Conservation (phyloP, 148 eudicot species). For the Cornus suecica region DNA sequence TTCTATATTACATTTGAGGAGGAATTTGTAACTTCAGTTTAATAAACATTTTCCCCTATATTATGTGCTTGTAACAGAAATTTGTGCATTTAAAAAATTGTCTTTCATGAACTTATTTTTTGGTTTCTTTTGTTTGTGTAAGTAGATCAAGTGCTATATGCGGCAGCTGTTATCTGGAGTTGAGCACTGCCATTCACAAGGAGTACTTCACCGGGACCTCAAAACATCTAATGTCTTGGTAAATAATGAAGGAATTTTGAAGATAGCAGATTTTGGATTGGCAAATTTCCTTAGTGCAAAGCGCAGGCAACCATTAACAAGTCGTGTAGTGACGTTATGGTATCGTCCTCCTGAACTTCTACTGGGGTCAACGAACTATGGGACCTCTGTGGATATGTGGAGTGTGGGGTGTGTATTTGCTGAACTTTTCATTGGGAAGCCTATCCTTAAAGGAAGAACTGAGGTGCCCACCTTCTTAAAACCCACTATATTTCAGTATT, state of each 20-base stretch:
- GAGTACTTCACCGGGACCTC: constrained; percentile 83
- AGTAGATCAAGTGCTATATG: constrained; percentile 85
- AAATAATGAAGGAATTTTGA: constrained; percentile 70
- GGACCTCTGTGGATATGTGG: constrained; percentile 79
- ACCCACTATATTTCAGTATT: constrained; percentile 1
- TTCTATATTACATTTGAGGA: constrained; percentile 6
- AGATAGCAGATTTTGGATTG: constrained; percentile 88
- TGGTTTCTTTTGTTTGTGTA: neutral
- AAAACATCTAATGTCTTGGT: constrained; percentile 81
- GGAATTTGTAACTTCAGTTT: neutral
- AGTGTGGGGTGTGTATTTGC: constrained; percentile 94
- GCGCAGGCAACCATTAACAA: constrained; percentile 64
- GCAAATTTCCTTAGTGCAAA: constrained; percentile 58
- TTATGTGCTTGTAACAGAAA: neutral
- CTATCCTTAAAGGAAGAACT: constrained; percentile 85
- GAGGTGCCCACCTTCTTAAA: constrained; percentile 51
- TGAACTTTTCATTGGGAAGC: constrained; percentile 69
- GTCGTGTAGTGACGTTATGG: constrained; percentile 96
- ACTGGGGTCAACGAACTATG: constrained; percentile 79
- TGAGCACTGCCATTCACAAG: constrained; percentile 78
- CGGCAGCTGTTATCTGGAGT: constrained; percentile 67
- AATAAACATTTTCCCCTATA: neutral
- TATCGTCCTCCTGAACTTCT: constrained; percentile 97
- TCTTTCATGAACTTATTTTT: neutral
- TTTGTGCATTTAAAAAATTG: neutral